Conservation (phyloP, 176 grass and related monocot species). For the Zea luxurians region DNA sequence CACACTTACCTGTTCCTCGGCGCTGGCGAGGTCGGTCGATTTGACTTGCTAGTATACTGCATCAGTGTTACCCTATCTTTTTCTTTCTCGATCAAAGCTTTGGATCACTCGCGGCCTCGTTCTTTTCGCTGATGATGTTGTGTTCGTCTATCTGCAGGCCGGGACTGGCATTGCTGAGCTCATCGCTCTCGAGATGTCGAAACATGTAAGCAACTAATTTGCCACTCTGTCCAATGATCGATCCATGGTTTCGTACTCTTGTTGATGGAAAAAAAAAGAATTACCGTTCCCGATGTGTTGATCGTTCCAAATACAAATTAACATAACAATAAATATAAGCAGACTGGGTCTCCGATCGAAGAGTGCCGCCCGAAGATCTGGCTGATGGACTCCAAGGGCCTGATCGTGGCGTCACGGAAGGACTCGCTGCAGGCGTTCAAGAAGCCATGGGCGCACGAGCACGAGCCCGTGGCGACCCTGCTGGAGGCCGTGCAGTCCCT, state of each 20-base stretch:
- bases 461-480: slow-evolving; percentile 68
- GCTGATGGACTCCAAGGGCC: slow-evolving; percentile 95
- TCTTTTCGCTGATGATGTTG: no score
- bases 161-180: slow-evolving; percentile 97
- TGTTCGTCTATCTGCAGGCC: slow-evolving; percentile 23
- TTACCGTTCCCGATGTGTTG: neutral
- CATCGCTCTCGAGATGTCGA: slow-evolving; percentile 96
- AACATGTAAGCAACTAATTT: slow-evolving; percentile 47
- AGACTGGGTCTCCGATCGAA: slow-evolving; percentile 62
- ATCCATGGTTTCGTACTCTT: slow-evolving; percentile 1
- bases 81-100: neutral
- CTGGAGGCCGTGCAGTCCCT: slow-evolving; percentile 78
- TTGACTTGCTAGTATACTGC: neutral
- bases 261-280: neutral
- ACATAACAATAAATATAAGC: neutral
- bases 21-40: slow-evolving; percentile 72
- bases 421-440: slow-evolving; percentile 92
- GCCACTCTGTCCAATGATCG: neutral
- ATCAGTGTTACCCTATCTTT: neutral
- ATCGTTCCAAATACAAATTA: neutral
- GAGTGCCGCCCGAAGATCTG: slow-evolving; percentile 93
- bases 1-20: slow-evolving; percentile 96
- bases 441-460: slow-evolving; percentile 89
- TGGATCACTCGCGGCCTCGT: neutral
- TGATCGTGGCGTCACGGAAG: slow-evolving; percentile 75